A percentile compares a stretch with the other conserved stretches of the same genome.
Evolutionary conservation across 1,284 basidiomycete species (phyloP).

Genomic region (Taiwanofungus camphoratus): DNA sequence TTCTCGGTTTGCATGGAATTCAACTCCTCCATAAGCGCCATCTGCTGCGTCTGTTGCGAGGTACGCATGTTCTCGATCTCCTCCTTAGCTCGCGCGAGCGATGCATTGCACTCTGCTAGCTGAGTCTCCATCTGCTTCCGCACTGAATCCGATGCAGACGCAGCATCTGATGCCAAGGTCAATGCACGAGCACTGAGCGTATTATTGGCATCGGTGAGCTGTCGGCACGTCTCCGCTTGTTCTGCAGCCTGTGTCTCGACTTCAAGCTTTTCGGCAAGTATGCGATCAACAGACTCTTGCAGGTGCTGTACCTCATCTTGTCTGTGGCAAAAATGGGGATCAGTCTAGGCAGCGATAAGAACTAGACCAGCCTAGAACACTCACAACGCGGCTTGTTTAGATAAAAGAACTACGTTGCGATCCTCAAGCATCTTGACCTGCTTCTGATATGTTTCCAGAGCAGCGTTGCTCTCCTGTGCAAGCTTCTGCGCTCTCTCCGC

Average conservation of each 20-base stretch:
- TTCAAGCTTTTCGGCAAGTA: slow-evolving; percentile 57
- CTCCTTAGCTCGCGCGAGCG: slow-evolving; percentile 32
- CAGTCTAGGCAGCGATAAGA: neutral
- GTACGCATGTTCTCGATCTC: slow-evolving; percentile 46
- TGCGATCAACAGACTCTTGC: slow-evolving; percentile 55
- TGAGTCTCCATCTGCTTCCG: slow-evolving; percentile 53
- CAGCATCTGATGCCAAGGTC: slow-evolving; percentile 72
- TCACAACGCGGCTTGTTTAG: slow-evolving; percentile 50
- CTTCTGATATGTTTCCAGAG: slow-evolving; percentile 83
- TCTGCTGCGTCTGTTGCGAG: slow-evolving; percentile 64
- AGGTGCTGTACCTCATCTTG: slow-evolving; percentile 65
- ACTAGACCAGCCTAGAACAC: slow-evolving; percentile 26
- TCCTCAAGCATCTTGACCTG: slow-evolving; percentile 79
- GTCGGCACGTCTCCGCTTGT: slow-evolving; percentile 63
- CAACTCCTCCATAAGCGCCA: slow-evolving; percentile 72
- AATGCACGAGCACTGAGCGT: slow-evolving; percentile 67
- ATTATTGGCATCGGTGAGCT: slow-evolving; percentile 75
- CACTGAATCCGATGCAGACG: slow-evolving; percentile 49
- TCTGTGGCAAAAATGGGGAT: slow-evolving; percentile 31
- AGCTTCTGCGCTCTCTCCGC: slow-evolving; percentile 86
- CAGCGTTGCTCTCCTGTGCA: slow-evolving; percentile 71
- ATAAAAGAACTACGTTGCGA: slow-evolving; percentile 49
- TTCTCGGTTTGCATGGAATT: slow-evolving; percentile 78
- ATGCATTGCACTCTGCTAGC: slow-evolving; percentile 40
- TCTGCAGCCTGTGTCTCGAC: slow-evolving; percentile 66